Percentiles rank a stretch among this genome's conserved stretches.
Evolutionary conservation across 495 filamentous ascomycete genomes (phyloP).

Genomic region (Talaromyces stipitatus): DNA sequence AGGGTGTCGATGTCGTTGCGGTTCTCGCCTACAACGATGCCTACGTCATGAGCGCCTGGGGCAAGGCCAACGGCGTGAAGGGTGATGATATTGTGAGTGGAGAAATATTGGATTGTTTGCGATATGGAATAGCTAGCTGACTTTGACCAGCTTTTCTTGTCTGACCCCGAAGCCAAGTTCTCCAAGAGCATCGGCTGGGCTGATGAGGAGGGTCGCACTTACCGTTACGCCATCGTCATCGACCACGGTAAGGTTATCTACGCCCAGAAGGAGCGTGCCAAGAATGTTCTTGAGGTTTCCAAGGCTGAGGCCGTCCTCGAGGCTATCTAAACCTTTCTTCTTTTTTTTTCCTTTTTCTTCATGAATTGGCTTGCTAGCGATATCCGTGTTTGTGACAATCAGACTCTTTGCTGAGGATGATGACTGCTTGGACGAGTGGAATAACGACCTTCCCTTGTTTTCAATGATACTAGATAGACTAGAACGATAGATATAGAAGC

Average conservation of each 20-base stretch:
- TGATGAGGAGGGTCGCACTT: constrained; percentile 61
- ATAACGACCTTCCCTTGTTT: constrained; percentile 1
- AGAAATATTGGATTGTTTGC: too few relatives aligned
- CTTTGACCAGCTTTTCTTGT: constrained; percentile 70
- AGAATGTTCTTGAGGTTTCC: constrained; percentile 63
- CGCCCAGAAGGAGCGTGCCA: constrained; percentile 68
- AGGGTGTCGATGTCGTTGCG: constrained; percentile 80
- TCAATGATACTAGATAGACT: not conserved
- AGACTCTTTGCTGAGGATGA: constrained; percentile 7
- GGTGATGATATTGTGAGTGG: constrained; percentile 72
- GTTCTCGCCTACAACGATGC: constrained; percentile 87
- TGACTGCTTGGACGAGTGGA: not conserved
- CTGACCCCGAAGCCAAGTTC: constrained; percentile 70
- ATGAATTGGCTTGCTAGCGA: constrained; percentile 5
- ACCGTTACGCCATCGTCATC: constrained; percentile 76
- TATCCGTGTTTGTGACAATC: not conserved
- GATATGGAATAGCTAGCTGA: too few relatives aligned
- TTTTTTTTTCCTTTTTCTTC: constrained; percentile 8
- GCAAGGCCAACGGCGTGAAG: constrained; percentile 82
- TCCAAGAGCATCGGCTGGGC: constrained; percentile 80
- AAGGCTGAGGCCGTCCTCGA: constrained; percentile 64
- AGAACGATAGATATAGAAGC: constrained; percentile 5
- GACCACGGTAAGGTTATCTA: constrained; percentile 88
- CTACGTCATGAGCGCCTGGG: constrained; percentile 93
- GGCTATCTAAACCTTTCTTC: constrained; percentile 43